Evolutionary conservation across 495 filamentous ascomycete species (phyloP), one percentile per base, ranked within the genome.

Genomic region (Wilcoxina mikolae): DNA sequence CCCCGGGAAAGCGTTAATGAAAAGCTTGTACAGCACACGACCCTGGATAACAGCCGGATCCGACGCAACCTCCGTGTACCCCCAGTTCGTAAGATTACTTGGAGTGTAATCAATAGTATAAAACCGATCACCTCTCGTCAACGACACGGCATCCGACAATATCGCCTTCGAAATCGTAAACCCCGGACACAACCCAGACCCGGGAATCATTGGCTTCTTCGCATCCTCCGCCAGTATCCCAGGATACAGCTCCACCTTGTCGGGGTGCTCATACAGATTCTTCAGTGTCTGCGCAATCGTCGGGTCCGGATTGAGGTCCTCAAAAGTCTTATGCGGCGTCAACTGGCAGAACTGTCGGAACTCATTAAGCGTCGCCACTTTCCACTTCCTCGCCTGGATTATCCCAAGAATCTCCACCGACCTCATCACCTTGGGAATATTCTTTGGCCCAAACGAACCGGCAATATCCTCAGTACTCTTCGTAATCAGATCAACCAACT

Each of bases 101-200:
- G 88, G 78, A 29, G 78, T 83, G 65, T 85, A 87, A 57, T 80
- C 76, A 23, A 65, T 66, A 1, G 87, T 91, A 64, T 88, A 85
- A 67, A 87, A 84, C 3, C 87, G 74, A 65, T 94, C 87, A 12
- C 87, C 84, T 7, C 87, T 76, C 29, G 90, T 83, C 20, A 93
- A 71, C 22, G 77, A 78, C 2, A 87, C 81, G 2, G 87, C 87
- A 64, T 94, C 87, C 0, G 85, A 87, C 2, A 94, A 72, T 43
- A 94, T 78, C 0, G 82, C 82, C 50, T 81, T 74, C 2, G 84
- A 84, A 48, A 84, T 82, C 3, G 86, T 91, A 66, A 76, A 88
- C 1, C 61, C 58, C 2, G 72, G 71, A 17, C 60, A 39, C 2
- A 62, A 35, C 33, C 58, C 60, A 15, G 29, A 35, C 1, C 42